Percentiles rank a stretch among this genome's conserved stretches.
Conservation (phyloP, 1,284 basidiomycete genomes). For the Stygiomarasmius scandens region DNA sequence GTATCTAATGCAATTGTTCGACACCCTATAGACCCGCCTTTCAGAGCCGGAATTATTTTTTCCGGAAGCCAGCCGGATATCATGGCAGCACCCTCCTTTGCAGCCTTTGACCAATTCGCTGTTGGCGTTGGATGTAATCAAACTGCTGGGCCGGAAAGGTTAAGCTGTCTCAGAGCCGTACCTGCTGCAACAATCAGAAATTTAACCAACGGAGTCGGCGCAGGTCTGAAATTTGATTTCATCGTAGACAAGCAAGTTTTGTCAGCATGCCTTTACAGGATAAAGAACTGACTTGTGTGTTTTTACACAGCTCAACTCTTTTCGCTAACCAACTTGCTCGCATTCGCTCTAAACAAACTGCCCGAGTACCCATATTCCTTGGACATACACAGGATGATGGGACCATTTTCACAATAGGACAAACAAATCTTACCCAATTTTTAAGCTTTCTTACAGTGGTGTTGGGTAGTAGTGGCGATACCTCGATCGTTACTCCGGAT, state of each 20-base stretch:
- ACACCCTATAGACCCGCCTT: conserved; percentile 15
- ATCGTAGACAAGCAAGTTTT: conserved; percentile 16
- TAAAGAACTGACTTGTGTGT: no score
- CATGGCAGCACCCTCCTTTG: conserved; percentile 6
- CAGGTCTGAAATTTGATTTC: conserved; percentile 5
- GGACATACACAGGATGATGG: conserved; percentile 21
- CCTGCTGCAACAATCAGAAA: conserved; percentile 14
- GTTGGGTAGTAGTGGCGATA: neutral
- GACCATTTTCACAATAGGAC: conserved; percentile 17
- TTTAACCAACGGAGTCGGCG: conserved; percentile 16
- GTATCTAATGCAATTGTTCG: conserved; percentile 14
- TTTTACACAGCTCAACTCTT: conserved; percentile 11
- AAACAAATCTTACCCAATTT: conserved; percentile 14
- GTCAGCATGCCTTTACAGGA: neutral
- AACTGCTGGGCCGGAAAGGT: conserved; percentile 12
- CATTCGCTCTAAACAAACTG: conserved; percentile 8
- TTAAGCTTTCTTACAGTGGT: no score
- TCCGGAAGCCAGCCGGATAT: neutral
- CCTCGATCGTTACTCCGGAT: neutral
- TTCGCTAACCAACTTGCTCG: conserved; percentile 18
- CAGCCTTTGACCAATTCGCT: conserved; percentile 17
- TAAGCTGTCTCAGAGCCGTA: conserved; percentile 17
- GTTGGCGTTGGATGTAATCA: conserved; percentile 15
- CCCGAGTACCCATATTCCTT: conserved; percentile 17
- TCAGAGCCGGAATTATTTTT: conserved; percentile 16